Conservation (phyloP, 148 eudicot species). For the Amaranthus cruentus region DNA sequence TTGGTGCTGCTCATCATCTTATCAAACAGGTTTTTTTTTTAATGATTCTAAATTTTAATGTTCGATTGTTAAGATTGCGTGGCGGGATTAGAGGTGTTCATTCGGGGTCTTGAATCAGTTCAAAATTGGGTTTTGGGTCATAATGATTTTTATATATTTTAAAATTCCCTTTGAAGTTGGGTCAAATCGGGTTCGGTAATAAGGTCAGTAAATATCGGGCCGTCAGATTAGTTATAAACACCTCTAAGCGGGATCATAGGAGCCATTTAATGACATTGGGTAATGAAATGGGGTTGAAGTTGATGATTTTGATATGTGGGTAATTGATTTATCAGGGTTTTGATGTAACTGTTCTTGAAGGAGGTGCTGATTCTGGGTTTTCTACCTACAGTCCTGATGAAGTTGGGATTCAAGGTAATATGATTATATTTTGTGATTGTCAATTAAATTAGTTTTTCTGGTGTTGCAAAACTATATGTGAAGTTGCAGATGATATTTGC, state of each 20-base stretch:
- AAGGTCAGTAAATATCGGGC: too few species aligned
- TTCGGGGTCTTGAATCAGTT: too few species aligned
- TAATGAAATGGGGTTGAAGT: background rate
- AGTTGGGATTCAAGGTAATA: constrained; percentile 56
- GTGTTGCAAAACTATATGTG: too few species aligned
- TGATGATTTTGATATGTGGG: constrained; percentile 5
- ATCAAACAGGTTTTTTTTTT: constrained; percentile 46
- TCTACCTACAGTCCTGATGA: constrained; percentile 53
- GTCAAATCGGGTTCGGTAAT: too few species aligned
- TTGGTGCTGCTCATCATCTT: constrained; percentile 76
- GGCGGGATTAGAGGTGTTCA: too few species aligned
- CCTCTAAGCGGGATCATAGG: too few species aligned
- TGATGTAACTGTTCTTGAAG: constrained; percentile 74
- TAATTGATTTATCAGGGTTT: constrained; percentile 41
- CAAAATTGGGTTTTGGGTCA: too few species aligned
- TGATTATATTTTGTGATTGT: background rate
- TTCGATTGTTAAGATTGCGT: background rate
- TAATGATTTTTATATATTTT: too few species aligned
- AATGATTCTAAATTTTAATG: background rate
- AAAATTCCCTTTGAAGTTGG: too few species aligned
- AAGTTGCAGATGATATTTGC: too few species aligned
- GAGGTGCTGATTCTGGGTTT: constrained; percentile 47
- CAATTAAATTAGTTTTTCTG: background rate
- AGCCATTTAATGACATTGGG: too few species aligned
- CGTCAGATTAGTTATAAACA: too few species aligned